A percentile compares a stretch with the other conserved stretches of the same genome.
Evolutionary conservation across 768 basidiomycete genomes (phyloP).

Genomic region (Gloeopeniophorella convolvens): DNA sequence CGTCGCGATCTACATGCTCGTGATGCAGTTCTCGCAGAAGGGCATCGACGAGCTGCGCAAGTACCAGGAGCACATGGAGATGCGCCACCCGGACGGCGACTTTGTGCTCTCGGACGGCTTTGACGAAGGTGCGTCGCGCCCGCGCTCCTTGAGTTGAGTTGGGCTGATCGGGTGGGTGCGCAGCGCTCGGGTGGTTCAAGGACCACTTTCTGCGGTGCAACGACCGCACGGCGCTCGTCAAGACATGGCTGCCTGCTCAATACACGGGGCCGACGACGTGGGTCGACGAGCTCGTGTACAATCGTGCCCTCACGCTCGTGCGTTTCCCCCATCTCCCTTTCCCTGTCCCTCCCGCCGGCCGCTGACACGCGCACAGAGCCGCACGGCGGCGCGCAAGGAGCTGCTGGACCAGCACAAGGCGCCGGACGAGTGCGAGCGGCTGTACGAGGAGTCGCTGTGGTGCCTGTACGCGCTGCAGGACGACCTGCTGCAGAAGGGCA

Average conservation of each 20-base stretch:
- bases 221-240: constrained; percentile 82
- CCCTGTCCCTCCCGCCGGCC: background rate
- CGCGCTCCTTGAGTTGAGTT: constrained; percentile 2
- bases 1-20: constrained; percentile 83
- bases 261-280: constrained; percentile 78
- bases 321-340: constrained; percentile 26
- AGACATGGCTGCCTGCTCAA: constrained; percentile 80
- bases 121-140: constrained; percentile 54
- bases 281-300: constrained; percentile 89
- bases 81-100: constrained; percentile 69
- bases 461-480: constrained; percentile 90
- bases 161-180: constrained; percentile 16
- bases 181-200: constrained; percentile 86
- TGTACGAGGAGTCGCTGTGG: constrained; percentile 95
- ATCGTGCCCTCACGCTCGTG: constrained; percentile 82
- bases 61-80: constrained; percentile 76
- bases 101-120: constrained; percentile 75
- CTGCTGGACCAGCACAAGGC: constrained; percentile 69
- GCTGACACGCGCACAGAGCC: constrained; percentile 50
- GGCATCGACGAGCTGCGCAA: constrained; percentile 80
- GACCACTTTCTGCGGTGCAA: constrained; percentile 92
- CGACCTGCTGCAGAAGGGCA: constrained; percentile 72
- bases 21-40: constrained; percentile 89
- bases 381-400: constrained; percentile 88
- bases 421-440: constrained; percentile 81